Evolutionary conservation across 805 yeast species (phyloP).

Genomic region (Lachancea sp.): DNA sequence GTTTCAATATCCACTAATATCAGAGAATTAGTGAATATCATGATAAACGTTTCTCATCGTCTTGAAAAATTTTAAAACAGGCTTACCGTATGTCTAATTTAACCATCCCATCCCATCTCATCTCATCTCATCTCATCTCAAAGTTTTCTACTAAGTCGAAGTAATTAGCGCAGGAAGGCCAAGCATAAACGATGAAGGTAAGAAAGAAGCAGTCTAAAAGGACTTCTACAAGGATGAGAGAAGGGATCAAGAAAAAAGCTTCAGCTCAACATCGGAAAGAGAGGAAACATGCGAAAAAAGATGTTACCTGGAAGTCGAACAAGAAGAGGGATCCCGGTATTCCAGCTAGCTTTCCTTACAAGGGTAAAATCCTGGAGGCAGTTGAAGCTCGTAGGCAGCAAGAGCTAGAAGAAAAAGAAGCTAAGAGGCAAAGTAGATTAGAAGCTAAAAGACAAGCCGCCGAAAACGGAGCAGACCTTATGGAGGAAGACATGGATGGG

Average conservation of each 20-base stretch:
- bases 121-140: slow-evolving; percentile 4
- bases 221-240: slow-evolving; percentile 85
- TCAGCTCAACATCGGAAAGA: slow-evolving; percentile 86
- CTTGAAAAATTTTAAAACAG: not conserved
- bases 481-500: slow-evolving; percentile 36
- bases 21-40: too few relatives aligned
- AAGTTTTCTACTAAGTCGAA: not conserved
- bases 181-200: slow-evolving; percentile 36
- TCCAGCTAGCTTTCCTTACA: slow-evolving; percentile 92
- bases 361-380: slow-evolving; percentile 69
- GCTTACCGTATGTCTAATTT: not conserved
- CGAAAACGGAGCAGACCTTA: slow-evolving; percentile 36
- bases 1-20: too few relatives aligned
- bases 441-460: slow-evolving; percentile 35
- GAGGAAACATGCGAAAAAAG: slow-evolving; percentile 75
- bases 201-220: slow-evolving; percentile 75
- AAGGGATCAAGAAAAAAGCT: slow-evolving; percentile 94
- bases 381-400: slow-evolving; percentile 56
- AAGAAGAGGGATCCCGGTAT: slow-evolving; percentile 86
- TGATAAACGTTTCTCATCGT: too few relatives aligned
- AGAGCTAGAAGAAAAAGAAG: slow-evolving; percentile 49
- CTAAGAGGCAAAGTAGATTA: slow-evolving; percentile 44
- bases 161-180: not conserved
- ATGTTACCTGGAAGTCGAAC: slow-evolving; percentile 88
- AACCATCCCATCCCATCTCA: slow-evolving; percentile 3